phyloP scores from a whole-genome alignment of 192 early-diverging fungal species.

The Cladochytrium replicatum region DNA sequence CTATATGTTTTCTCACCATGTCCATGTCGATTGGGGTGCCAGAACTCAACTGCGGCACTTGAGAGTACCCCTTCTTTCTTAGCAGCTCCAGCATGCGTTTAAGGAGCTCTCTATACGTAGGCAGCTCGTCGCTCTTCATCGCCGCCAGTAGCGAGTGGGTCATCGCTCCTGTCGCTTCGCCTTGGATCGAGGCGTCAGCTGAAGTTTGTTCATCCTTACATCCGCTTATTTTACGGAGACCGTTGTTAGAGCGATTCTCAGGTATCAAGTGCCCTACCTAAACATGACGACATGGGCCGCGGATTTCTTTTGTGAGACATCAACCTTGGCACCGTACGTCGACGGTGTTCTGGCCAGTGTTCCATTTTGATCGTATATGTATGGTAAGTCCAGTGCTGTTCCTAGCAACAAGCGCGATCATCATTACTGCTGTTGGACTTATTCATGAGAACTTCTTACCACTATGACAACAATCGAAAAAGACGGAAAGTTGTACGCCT shows the following conservation, averaged over 20 bases:
- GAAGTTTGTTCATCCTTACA: conserved; percentile 53
- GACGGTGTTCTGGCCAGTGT: neutral
- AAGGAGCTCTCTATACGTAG: conserved; percentile 32
- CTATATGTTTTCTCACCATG: no score
- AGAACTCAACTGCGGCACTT: conserved; percentile 9
- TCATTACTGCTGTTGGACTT: neutral
- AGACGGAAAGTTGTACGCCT: conserved; percentile 49
- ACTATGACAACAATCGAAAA: conserved; percentile 53
- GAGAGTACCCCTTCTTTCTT: conserved; percentile 1
- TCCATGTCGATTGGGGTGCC: conserved; percentile 10
- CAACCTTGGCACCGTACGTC: neutral
- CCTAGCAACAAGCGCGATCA: neutral
- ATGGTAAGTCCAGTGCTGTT: neutral
- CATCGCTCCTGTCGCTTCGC: conserved; percentile 46
- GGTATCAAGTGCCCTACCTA: conserved; percentile 3
- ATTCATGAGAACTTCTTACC: neutral
- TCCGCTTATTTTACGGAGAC: conserved; percentile 7
- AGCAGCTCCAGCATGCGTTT: neutral
- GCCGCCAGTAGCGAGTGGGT: conserved; percentile 34
- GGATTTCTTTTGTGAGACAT: neutral
- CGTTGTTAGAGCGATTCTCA: neutral
- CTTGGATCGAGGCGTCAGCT: conserved; percentile 44
- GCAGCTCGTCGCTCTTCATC: conserved; percentile 3
- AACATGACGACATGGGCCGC: conserved; percentile 49
- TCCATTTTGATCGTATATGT: neutral